phyloP scores from a whole-genome alignment of 2,329 filamentous ascomycete genomes.

The Cordyceps cateniannulata region DNA sequence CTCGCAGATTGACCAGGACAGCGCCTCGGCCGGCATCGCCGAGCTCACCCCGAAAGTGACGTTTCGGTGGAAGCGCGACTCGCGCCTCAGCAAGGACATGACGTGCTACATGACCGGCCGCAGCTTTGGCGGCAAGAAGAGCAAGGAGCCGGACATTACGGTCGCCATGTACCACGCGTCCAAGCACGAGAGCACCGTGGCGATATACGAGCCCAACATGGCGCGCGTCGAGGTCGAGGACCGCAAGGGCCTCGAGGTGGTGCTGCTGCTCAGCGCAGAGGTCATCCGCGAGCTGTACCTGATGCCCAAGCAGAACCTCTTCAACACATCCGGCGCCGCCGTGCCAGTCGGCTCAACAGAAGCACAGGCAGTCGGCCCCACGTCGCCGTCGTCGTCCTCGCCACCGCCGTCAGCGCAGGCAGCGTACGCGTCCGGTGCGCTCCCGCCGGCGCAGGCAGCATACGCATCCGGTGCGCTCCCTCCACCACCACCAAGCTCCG shows the following conservation, averaged over 20 bases:
- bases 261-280: constrained; percentile 58
- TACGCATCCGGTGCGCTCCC: constrained; percentile 23
- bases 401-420: constrained; percentile 17
- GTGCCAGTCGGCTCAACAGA: constrained; percentile 10
- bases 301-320: constrained; percentile 62
- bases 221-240: constrained; percentile 89
- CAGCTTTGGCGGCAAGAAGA: constrained; percentile 68
- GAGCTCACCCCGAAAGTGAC: constrained; percentile 65
- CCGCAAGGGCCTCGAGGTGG: constrained; percentile 83
- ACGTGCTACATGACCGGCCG: constrained; percentile 82
- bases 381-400: constrained; percentile 34
- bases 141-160: constrained; percentile 90
- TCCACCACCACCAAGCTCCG: constrained; percentile 34
- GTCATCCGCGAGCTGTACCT: constrained; percentile 62
- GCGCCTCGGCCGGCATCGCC: constrained; percentile 31
- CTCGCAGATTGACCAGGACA: constrained; percentile 70
- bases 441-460: constrained; percentile 31
- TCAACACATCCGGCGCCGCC: constrained; percentile 59
- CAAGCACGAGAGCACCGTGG: constrained; percentile 59
- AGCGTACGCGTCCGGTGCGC: constrained; percentile 14
- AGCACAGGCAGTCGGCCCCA: constrained; percentile 6
- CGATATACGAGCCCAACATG: constrained; percentile 90
- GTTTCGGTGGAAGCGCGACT: constrained; percentile 87
- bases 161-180: constrained; percentile 77
- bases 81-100: constrained; percentile 78